Conservation (phyloP, 148 eudicot species). For the Chenopodium berlandieri region DNA sequence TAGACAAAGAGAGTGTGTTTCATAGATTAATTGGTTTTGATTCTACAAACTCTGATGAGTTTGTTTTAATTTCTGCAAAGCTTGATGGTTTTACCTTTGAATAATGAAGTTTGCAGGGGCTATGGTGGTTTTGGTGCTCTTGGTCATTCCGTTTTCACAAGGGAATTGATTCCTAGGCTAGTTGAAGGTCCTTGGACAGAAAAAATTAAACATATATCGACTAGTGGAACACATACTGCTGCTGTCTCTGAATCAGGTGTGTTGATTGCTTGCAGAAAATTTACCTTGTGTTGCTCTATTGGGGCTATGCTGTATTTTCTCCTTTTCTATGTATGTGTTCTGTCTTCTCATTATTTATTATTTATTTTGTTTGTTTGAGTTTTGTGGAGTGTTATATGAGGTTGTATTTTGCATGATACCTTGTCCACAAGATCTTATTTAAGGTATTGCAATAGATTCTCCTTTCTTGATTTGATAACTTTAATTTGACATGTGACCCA, state of each 20-base stretch:
- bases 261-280: slow-evolving; percentile 10
- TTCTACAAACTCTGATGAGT: too few species aligned
- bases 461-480: not conserved
- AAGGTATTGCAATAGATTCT: not conserved
- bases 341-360: too few species aligned
- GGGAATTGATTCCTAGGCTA: slow-evolving; percentile 79
- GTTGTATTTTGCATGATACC: not conserved
- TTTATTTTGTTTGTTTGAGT: too few species aligned
- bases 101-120: slow-evolving; percentile 90
- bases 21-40: not conserved
- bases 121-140: slow-evolving; percentile 99
- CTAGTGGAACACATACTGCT: slow-evolving; percentile 95
- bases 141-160: slow-evolving; percentile 80
- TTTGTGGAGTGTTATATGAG: too few species aligned
- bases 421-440: not conserved
- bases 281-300: not conserved
- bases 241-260: slow-evolving; percentile 79
- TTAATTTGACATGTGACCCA: not conserved
- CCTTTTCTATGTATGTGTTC: too few species aligned
- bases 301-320: too few species aligned
- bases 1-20: not conserved
- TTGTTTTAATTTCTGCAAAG: slow-evolving; percentile 22
- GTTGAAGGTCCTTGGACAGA: slow-evolving; percentile 82
- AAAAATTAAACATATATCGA: slow-evolving; percentile 65
- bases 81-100: slow-evolving; percentile 43